Percentiles rank a stretch among this genome's conserved stretches.
phyloP scores from a whole-genome alignment of 2,329 filamentous ascomycete species.

The Paracoccidioides brasiliensis region DNA sequence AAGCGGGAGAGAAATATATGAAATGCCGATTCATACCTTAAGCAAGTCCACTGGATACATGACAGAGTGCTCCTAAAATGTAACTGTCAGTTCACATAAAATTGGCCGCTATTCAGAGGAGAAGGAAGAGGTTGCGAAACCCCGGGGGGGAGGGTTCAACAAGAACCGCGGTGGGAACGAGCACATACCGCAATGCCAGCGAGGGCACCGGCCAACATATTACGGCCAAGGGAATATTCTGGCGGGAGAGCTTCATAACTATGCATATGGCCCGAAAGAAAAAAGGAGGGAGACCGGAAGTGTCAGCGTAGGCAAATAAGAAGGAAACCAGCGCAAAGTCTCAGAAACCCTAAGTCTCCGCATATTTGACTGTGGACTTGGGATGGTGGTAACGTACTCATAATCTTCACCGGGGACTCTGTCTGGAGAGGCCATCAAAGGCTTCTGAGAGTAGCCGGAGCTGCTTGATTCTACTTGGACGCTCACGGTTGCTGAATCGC shows the following conservation, averaged over 20 bases:
- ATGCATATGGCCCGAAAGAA: conserved; percentile 10
- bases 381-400: conserved; percentile 26
- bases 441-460: conserved; percentile 24
- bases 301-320: conserved; percentile 6
- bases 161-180: neutral
- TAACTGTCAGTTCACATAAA: conserved; percentile 10
- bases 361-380: neutral
- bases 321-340: neutral
- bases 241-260: conserved; percentile 88
- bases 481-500: conserved; percentile 5
- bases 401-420: conserved; percentile 33
- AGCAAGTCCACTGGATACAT: conserved; percentile 98
- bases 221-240: conserved; percentile 85
- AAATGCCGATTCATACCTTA: conserved; percentile 51
- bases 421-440: conserved; percentile 30
- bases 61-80: conserved; percentile 74
- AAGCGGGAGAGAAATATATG: neutral
- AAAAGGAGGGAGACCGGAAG: neutral
- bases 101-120: neutral
- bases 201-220: conserved; percentile 93
- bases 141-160: neutral
- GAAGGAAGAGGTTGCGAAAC: neutral
- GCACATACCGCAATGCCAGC: conserved; percentile 78
- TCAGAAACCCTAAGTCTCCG: neutral
- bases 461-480: conserved; percentile 11